Base-by-base conservation (phyloP, 495 filamentous ascomycete species). In the Astrothelium subdiscretum region DNA sequence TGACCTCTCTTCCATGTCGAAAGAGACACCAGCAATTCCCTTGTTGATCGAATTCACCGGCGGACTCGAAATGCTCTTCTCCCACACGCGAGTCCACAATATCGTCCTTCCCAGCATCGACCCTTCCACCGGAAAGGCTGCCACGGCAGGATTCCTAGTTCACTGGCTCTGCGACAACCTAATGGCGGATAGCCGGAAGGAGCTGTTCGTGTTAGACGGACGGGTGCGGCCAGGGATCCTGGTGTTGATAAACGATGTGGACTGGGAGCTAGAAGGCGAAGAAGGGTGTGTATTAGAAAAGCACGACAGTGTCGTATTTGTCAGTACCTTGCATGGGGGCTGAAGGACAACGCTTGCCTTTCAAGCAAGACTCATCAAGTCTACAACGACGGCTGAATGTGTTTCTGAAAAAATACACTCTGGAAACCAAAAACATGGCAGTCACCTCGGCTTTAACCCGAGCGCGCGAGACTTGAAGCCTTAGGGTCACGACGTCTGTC, bases 261-360 rank as follows among this genome's bases (percentile, higher is more conserved):
- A 99, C 71, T 99, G 94, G 94, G 92, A 97, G 75, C 83, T 99
- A 15, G 95, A 97, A 74, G 94, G 92, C 8, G 92, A 97, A 74
- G 91, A 91, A 66, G 80, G 79, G 61, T 97, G 96, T 72, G 85
- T 90, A 70, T 77, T 97, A 60, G 85, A 92, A 73, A 70, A 77
- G 26, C 80, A 83, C 27, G 94, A 99, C 75, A 92, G 88, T 68
- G 88, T 99, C 69, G 77, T 97, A 58, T 99, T 99, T 73, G 92
- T 99, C 58, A 96, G 91, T 59, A 99, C 94, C n/a, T 79, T 99
- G 32, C 94, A 99, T 73, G 94, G 94, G 31, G 94, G 94, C 5
- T 76, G 69, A 73, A 44, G 26, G 15, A 24, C 3, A 29, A 8
- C n/a, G 20, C 5, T 20, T 24, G 22, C 10, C 26, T 54, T 22